phyloP scores from a whole-genome alignment of 2,329 filamentous ascomycete genomes.

The Paracamarosporium sp. region DNA sequence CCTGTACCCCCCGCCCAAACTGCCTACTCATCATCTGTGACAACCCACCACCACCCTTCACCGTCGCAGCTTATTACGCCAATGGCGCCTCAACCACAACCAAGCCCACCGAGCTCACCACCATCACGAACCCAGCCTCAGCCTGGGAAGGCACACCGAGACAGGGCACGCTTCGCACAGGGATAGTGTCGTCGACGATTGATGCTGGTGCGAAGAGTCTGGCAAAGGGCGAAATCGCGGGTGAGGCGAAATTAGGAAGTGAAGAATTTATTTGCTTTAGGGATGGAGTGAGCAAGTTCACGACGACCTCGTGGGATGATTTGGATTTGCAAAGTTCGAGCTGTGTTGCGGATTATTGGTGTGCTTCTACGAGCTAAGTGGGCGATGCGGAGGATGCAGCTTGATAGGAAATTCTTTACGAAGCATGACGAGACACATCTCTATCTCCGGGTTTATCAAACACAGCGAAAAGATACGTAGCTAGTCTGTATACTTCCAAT shows the following conservation, averaged over 20 bases:
- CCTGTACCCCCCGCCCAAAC: conserved; percentile 6
- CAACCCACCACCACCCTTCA: conserved; percentile 5
- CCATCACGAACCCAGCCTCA: conserved; percentile 7
- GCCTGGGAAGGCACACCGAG: conserved; percentile 13
- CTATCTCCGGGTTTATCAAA: neutral
- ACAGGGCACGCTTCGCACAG: neutral
- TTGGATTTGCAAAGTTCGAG: neutral
- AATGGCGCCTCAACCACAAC: conserved; percentile 7
- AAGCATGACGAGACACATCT: neutral
- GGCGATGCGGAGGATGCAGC: too few relatives aligned
- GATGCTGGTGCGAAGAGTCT: neutral
- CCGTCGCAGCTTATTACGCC: conserved; percentile 18
- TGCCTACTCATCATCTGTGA: conserved; percentile 2
- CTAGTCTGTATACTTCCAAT: neutral
- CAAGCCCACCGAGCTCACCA: conserved; percentile 6
- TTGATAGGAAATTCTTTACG: too few relatives aligned
- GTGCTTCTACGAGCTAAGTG: conserved; percentile 3
- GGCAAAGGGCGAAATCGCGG: conserved; percentile 11
- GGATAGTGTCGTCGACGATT: neutral
- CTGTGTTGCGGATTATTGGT: conserved; percentile 12
- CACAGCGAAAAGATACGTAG: neutral
- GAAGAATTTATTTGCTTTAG: conserved; percentile 21
- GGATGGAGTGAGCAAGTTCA: conserved; percentile 14
- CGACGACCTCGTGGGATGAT: neutral
- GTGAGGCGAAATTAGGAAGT: conserved; percentile 7